Conservation (phyloP, 2,329 filamentous ascomycete species). For the Aspergillus amoenus region DNA sequence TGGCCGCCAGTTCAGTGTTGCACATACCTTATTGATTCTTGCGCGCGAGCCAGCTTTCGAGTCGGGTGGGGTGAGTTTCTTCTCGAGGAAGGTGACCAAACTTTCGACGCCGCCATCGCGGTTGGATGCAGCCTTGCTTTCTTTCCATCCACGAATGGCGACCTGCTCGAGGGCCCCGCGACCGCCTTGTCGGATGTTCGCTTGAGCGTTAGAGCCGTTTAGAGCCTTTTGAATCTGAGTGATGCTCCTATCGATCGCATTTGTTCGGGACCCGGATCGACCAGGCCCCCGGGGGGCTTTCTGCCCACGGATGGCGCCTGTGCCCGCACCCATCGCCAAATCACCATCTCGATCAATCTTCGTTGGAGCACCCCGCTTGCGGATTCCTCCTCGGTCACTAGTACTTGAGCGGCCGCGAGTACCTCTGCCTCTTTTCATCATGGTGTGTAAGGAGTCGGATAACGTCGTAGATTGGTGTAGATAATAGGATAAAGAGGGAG, state of each 20-base stretch:
- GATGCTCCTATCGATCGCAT: constrained; percentile 30
- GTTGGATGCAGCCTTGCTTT: constrained; percentile 68
- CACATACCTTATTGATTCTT: constrained; percentile 77
- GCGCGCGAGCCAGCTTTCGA: constrained; percentile 54
- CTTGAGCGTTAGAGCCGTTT: constrained; percentile 32
- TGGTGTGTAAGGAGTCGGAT: constrained; percentile 16
- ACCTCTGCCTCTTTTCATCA: constrained; percentile 34
- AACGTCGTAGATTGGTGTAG: background rate
- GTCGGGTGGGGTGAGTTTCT: constrained; percentile 61
- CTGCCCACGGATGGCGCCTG: constrained; percentile 32
- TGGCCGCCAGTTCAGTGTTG: constrained; percentile 44
- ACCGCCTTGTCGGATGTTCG: constrained; percentile 40
- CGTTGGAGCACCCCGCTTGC: constrained; percentile 47
- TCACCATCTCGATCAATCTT: constrained; percentile 62
- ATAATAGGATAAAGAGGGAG: background rate
- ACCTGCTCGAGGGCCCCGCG: constrained; percentile 35
- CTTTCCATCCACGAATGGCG: constrained; percentile 60
- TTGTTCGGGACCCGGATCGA: constrained; percentile 24
- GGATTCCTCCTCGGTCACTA: constrained; percentile 49
- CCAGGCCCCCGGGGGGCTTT: constrained; percentile 33
- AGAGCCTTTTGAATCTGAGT: constrained; percentile 40
- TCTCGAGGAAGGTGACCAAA: constrained; percentile 68
- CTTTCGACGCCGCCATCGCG: constrained; percentile 65
- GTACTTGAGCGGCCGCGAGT: constrained; percentile 28
- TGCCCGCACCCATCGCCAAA: constrained; percentile 56